Evolutionary conservation across 2,329 filamentous ascomycete species (phyloP), one percentile per base, ranked within the genome.

Genomic region (Calonectria pseudoreteaudii): DNA sequence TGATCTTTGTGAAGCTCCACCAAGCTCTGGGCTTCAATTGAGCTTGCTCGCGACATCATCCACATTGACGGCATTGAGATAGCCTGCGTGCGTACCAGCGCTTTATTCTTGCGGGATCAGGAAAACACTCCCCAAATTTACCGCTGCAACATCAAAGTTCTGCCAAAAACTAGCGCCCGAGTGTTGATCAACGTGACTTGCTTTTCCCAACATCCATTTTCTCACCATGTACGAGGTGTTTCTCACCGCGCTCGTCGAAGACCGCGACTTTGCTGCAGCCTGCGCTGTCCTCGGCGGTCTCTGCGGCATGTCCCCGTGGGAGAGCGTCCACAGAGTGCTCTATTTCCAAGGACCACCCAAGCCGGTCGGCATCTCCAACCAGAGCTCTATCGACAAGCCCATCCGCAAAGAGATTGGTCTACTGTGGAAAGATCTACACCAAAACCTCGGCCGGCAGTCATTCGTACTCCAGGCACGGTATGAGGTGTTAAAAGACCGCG

Each of bases 201-300:
- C 62, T 34, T 47, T 66, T 50, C 38, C 50, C 34, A 68, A 9
- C 38, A 28, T 41, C 50, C 53, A 66, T 20, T 20, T 10, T 30
- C 66, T 71, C 71, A 75, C 20, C 66, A 92, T 91, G 90, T 88
- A 91, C 79, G 90, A 92, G 81, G 83, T 92, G 23, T 92, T 91
- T 77, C 86, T 92, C 71, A 90, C 90, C 5, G 87, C 89, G 13
- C 81, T 87, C 58, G 86, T 93, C 68, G 84, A 86, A 23, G 86
- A 89, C 69, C 84, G 82, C 72, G 89, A 91, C 76, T 85, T 90
- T 44, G 82, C 84, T 64, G 86, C 84, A 71, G 88, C 88, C 26
- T 86, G 88, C 68, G 86, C 88, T 1, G 85, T 93, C 13, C 83
- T 93, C 9, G 86, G 89, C 71, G 91, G 91, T 23, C 86, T 91